Base-by-base conservation (phyloP, 1,284 basidiomycete genomes). In the Cutaneotrichosporon dermatis region DNA sequence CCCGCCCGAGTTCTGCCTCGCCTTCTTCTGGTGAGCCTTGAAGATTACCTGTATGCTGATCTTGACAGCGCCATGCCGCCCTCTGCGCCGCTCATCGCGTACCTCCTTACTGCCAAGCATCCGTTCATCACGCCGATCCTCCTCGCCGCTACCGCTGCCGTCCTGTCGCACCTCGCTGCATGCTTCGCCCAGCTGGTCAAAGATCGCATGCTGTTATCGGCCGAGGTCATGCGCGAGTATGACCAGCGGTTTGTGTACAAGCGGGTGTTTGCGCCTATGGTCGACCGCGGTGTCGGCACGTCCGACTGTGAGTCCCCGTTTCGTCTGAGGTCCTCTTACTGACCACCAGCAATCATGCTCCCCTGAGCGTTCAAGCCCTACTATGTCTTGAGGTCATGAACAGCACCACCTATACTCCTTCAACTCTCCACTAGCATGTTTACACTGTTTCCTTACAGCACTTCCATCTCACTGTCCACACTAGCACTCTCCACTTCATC, bases 141-240 rank as follows among this genome's bases (percentile, higher is more conserved):
- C 6, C 70, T 73, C 52, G 59, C 71, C 13, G 66, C 61, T 3
- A 68, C 69, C 0, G 64, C 69, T 1, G 66, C 69, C 44, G 64
- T 74, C 37, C 64, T 76, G 46, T 64, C 67, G 10, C 70, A 73
- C 44, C 69, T 76, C 12, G 64, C 73, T 0, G 59, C 65, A 4
- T 66, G 60, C n/a, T 75, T 66, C 41, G 60, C 67, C 8, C 75
- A 75, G 59, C 65, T 79, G 33, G 72, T 77, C 49, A 76, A 74
- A 52, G 77, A 79, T 55, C 66, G 72, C 44, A 72, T 74, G 73
- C 52, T 76, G 12, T 66, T 79, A 35, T 66, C 64, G 15, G 71
- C 75, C 15, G 76, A 79, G 60, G 77, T 79, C 34, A 77, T 77
- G 76, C 65, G 73, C 52, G 77, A 79, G 65, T 77, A 79, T 55